Evolutionary conservation across 2,329 filamentous ascomycete species (phyloP).

Genomic region (Alternaria arbusti): DNA sequence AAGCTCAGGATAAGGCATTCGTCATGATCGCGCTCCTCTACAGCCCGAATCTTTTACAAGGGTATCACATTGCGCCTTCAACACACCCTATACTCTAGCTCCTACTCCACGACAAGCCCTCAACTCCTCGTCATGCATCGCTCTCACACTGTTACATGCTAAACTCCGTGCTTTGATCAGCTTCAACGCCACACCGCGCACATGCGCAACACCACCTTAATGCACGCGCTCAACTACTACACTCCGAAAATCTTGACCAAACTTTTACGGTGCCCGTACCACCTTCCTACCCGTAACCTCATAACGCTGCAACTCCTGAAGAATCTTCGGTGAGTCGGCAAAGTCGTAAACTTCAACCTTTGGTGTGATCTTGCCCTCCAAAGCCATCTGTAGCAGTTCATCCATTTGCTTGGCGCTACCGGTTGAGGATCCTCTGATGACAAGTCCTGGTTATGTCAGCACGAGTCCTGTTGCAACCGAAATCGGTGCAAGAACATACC

Average conservation of each 20-base stretch:
- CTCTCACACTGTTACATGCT: neutral
- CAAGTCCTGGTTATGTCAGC: slow-evolving; percentile 40
- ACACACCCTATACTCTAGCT: neutral
- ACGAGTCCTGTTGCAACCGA: neutral
- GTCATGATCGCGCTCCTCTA: neutral
- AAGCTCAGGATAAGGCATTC: neutral
- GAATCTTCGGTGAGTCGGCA: slow-evolving; percentile 44
- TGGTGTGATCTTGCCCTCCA: slow-evolving; percentile 51
- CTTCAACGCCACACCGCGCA: neutral
- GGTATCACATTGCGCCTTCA: neutral
- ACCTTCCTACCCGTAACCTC: slow-evolving; percentile 48
- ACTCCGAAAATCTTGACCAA: neutral
- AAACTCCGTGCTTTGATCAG: neutral
- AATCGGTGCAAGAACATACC: slow-evolving; percentile 31
- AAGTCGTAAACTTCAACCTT: slow-evolving; percentile 48
- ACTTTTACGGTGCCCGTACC: slow-evolving; percentile 34
- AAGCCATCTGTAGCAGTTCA: slow-evolving; percentile 53
- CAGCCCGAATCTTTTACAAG: neutral
- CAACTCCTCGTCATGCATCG: neutral
- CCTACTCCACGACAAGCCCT: neutral
- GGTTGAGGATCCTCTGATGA: slow-evolving; percentile 56
- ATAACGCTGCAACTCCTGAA: slow-evolving; percentile 41
- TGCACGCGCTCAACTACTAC: neutral
- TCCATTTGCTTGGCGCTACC: slow-evolving; percentile 55
- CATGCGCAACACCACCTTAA: neutral